Percentiles rank a stretch among this genome's conserved stretches.
Conservation (phyloP, 2,329 filamentous ascomycete genomes). For the Colletotrichum camelliae region DNA sequence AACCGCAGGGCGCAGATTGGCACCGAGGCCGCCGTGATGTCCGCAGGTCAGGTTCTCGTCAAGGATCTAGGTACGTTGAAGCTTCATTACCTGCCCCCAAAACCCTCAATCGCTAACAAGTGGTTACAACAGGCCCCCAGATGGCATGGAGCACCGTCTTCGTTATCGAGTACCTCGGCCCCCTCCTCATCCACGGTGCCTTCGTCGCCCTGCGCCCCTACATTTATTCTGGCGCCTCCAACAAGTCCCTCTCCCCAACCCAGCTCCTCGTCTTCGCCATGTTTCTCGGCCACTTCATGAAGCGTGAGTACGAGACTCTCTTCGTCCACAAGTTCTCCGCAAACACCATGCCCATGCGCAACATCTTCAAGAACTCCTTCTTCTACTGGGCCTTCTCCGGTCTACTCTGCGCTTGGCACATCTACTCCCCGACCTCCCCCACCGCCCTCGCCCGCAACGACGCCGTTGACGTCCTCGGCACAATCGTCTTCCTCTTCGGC, state of each 20-base stretch:
- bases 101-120: not conserved
- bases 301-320: slow-evolving; percentile 93
- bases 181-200: slow-evolving; percentile 83
- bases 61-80: slow-evolving; percentile 83
- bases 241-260: slow-evolving; percentile 61
- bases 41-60: slow-evolving; percentile 71
- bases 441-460: slow-evolving; percentile 58
- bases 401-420: slow-evolving; percentile 80
- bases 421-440: slow-evolving; percentile 78
- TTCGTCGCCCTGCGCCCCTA: slow-evolving; percentile 75
- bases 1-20: slow-evolving; percentile 61
- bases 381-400: slow-evolving; percentile 94
- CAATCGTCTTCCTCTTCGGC: slow-evolving; percentile 76
- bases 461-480: slow-evolving; percentile 67
- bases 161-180: slow-evolving; percentile 92
- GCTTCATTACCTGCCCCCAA: not conserved
- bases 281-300: slow-evolving; percentile 84
- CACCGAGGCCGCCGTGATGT: slow-evolving; percentile 53
- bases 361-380: slow-evolving; percentile 93
- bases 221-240: slow-evolving; percentile 48
- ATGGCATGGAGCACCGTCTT: slow-evolving; percentile 94
- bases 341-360: slow-evolving; percentile 88
- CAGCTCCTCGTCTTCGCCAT: slow-evolving; percentile 79
- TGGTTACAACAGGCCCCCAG: slow-evolving; percentile 70
- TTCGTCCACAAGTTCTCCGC: slow-evolving; percentile 95